Conservation (phyloP, 148 eudicot genomes). For the Chenopodium album region DNA sequence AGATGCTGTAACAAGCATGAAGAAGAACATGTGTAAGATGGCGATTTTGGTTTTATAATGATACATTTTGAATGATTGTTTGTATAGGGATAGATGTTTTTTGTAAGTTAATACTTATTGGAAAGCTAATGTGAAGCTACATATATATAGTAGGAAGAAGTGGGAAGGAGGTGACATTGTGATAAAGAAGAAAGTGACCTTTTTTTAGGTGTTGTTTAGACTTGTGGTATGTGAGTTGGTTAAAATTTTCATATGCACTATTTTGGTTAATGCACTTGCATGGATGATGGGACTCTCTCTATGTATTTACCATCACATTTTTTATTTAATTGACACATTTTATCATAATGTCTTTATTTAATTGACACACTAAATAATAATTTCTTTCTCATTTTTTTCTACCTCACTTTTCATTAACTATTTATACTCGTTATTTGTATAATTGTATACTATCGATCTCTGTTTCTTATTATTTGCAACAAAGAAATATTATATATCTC, state of each 20-base stretch:
- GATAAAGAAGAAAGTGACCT: neutral
- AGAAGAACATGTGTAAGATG: constrained; percentile 8
- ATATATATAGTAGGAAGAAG: constrained; percentile 1
- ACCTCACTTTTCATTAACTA: no score
- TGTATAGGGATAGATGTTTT: neutral
- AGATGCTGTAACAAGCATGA: constrained; percentile 7
- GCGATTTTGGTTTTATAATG: neutral
- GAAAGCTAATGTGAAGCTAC: neutral
- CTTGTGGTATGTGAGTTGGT: constrained; percentile 19
- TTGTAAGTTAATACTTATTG: neutral
- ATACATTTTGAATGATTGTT: constrained; percentile 5
- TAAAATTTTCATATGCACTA: neutral
- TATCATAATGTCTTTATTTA: no score
- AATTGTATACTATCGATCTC: no score
- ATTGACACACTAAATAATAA: no score
- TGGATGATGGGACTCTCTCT: neutral
- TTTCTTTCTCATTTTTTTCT: no score
- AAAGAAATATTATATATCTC: no score
- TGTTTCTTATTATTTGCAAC: no score
- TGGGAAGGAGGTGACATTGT: neutral
- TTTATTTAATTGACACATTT: no score
- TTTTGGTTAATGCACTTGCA: neutral
- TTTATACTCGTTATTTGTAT: no score
- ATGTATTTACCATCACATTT: neutral
- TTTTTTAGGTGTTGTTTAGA: neutral